Conservation (phyloP, 345 rosid species). For the Boechera retrofracta region DNA sequence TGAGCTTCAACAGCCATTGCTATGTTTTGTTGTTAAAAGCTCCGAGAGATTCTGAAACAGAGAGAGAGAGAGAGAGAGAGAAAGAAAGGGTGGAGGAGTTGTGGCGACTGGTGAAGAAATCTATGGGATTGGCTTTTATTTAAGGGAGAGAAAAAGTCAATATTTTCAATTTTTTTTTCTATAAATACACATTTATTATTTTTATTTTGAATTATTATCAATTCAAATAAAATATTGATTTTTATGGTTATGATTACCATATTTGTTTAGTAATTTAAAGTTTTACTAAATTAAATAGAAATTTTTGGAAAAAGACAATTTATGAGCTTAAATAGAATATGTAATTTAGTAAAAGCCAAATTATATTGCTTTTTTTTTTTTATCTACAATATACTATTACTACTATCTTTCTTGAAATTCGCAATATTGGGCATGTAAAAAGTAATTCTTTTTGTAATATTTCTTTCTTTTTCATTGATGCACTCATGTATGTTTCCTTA, state of each 20-base stretch:
- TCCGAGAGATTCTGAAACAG: conserved; percentile 31
- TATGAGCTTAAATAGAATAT: conserved; percentile 1
- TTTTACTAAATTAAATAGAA: background rate
- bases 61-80: conserved; percentile 28
- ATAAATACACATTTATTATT: conserved; percentile 29
- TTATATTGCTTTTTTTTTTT: background rate
- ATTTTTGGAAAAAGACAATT: background rate
- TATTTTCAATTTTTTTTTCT: conserved; percentile 23
- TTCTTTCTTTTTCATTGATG: conserved; percentile 29
- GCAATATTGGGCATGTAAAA: conserved; percentile 19
- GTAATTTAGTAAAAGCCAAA: background rate
- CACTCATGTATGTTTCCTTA: conserved; percentile 38
- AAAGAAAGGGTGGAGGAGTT: conserved; percentile 31
- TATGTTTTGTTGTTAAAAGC: conserved; percentile 25
- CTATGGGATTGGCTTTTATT: conserved; percentile 46
- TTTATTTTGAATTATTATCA: background rate
- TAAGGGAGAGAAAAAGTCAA: conserved; percentile 52
- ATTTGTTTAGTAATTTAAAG: background rate
- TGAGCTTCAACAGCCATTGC: conserved; percentile 68
- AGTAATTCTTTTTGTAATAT: background rate
- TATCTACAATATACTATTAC: background rate
- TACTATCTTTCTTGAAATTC: conserved; percentile 31
- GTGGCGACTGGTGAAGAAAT: conserved; percentile 45
- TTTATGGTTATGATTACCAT: conserved; percentile 22
- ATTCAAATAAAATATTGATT: background rate